Conservation (phyloP, 805 yeast species). For the Saccharomyces cerevisiae region DNA sequence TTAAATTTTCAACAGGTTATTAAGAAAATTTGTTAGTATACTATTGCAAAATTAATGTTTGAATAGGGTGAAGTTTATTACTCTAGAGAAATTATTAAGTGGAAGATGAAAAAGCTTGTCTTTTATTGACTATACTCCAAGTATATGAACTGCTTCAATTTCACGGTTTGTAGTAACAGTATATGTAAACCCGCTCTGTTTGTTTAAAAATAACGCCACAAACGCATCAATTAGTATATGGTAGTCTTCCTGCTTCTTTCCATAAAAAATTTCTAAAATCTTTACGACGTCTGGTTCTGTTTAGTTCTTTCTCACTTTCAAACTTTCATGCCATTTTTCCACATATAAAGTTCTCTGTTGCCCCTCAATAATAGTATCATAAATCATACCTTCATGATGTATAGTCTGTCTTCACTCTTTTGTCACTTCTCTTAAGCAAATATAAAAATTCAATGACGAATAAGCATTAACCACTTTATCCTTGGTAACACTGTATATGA, state of each 20-base stretch:
- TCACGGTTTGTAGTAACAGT: background rate
- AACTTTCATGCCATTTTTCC: background rate
- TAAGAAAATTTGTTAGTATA: background rate
- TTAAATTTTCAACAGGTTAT: background rate
- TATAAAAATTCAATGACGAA: background rate
- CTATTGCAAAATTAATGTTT: background rate
- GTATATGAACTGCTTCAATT: background rate
- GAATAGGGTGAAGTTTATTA: background rate
- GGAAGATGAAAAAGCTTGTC: background rate
- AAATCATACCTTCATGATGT: background rate
- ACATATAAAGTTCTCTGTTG: background rate
- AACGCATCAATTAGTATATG: background rate
- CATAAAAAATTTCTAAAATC: background rate
- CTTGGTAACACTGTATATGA: background rate
- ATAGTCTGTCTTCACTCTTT: background rate
- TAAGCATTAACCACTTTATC: background rate
- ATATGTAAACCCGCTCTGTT: background rate
- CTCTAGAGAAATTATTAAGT: background rate
- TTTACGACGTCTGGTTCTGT: background rate
- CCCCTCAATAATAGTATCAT: background rate
- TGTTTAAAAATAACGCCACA: background rate
- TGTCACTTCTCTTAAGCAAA: background rate
- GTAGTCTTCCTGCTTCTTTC: background rate
- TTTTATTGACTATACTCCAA: background rate
- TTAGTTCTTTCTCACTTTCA: background rate